phyloP scores from a whole-genome alignment of 495 filamentous ascomycete genomes.

The Clavariopsis aquatica region DNA sequence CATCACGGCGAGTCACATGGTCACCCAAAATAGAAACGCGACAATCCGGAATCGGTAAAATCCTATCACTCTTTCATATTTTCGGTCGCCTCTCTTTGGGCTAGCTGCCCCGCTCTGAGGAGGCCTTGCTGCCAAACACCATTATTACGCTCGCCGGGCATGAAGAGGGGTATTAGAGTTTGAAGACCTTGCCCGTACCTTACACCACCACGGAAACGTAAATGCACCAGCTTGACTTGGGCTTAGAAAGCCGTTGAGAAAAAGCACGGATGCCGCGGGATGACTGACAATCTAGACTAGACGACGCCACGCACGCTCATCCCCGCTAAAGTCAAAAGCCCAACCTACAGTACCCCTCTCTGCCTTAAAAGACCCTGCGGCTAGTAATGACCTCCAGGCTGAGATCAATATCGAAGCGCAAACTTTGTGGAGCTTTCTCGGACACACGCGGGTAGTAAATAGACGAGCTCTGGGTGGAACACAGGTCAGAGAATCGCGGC shows the following conservation, averaged over 20 bases:
- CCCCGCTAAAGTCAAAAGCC: neutral
- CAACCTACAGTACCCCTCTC: constrained; percentile 1
- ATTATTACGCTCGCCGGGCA: neutral
- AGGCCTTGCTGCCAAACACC: neutral
- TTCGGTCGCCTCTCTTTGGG: no score
- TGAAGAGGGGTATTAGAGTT: neutral
- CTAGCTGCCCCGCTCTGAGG: neutral
- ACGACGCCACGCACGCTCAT: neutral
- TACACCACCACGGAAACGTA: neutral
- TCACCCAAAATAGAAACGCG: no score
- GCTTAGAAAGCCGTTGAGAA: neutral
- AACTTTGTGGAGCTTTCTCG: constrained; percentile 6
- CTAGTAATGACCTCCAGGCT: neutral
- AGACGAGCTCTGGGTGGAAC: neutral
- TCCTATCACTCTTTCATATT: no score
- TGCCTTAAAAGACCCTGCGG: neutral
- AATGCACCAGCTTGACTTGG: neutral
- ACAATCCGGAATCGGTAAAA: no score
- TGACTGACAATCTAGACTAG: neutral
- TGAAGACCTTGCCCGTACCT: neutral
- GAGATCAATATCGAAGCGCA: neutral
- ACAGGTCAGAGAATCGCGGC: no score
- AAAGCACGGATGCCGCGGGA: neutral
- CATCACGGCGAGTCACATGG: no score
- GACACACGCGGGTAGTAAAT: neutral